Percentiles rank a stretch among this genome's conserved stretches.
Conservation (phyloP, 192 early-diverging fungal species). For the Rhizophagus prolifer region DNA sequence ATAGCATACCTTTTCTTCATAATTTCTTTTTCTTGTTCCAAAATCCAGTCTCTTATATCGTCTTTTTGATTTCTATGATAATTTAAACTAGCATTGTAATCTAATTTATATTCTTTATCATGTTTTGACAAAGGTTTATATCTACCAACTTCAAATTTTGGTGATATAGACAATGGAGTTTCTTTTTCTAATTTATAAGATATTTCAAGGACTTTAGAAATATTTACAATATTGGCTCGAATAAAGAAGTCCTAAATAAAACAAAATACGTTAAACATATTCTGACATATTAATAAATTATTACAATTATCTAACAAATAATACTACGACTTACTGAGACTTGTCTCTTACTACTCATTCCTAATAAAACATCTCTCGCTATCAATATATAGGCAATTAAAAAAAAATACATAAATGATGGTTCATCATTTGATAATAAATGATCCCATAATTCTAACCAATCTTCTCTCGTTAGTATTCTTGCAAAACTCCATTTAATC, state of each 20-base stretch:
- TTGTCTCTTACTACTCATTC: background rate
- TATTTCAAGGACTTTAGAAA: background rate
- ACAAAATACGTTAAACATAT: background rate
- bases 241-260: slow-evolving; percentile 1
- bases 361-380: background rate
- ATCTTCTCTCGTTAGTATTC: background rate
- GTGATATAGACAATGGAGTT: background rate
- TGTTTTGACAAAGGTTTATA: background rate
- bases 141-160: background rate
- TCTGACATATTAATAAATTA: background rate
- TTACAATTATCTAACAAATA: background rate
- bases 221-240: background rate
- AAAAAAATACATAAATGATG: slow-evolving; percentile 17
- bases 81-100: background rate
- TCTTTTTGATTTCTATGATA: background rate
- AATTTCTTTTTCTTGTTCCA: slow-evolving; percentile 12
- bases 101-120: background rate
- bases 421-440: slow-evolving; percentile 18
- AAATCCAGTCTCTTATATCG: slow-evolving; percentile 11
- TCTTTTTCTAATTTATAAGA: slow-evolving; percentile 12
- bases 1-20: background rate
- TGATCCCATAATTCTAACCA: slow-evolving; percentile 19
- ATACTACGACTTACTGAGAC: background rate
- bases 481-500: background rate
- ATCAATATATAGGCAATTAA: background rate